Percentiles rank a stretch among this genome's conserved stretches.
phyloP scores from a whole-genome alignment of 306 rosid species.

The Medicago arabica region DNA sequence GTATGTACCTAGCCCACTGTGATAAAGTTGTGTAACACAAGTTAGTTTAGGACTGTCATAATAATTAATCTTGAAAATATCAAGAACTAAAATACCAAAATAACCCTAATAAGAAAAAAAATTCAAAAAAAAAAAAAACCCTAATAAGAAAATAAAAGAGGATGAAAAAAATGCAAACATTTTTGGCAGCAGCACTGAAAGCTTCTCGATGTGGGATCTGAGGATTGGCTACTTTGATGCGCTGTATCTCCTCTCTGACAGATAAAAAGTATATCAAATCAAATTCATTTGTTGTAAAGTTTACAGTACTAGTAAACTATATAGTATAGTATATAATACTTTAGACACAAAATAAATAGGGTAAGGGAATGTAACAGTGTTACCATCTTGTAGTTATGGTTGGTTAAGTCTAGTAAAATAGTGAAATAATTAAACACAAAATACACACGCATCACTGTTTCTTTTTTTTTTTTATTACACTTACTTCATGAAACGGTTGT shows the following conservation, averaged over 20 bases:
- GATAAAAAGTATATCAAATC: conserved; percentile 31
- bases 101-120: no score
- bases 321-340: not conserved
- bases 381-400: not conserved
- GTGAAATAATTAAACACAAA: conserved; percentile 1
- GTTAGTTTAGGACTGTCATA: not conserved
- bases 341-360: conserved; percentile 16
- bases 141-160: not conserved
- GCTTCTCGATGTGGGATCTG: conserved; percentile 98
- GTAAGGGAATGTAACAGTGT: conserved; percentile 30
- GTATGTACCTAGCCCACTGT: conserved; percentile 98
- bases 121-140: no score
- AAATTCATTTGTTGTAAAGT: not conserved
- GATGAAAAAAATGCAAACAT: conserved; percentile 44
- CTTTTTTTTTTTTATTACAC: not conserved
- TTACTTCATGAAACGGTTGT: conserved; percentile 99
- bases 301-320: not conserved
- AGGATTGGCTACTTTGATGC: conserved; percentile 92
- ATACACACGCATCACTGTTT: not conserved
- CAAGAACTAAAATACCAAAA: not conserved
- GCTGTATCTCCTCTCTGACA: conserved; percentile 92
- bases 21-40: not conserved
- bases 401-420: not conserved
- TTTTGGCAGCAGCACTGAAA: conserved; percentile 94
- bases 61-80: not conserved